Evolutionary conservation across 495 filamentous ascomycete genomes (phyloP).

Genomic region (Talaromyces thailandensis): DNA sequence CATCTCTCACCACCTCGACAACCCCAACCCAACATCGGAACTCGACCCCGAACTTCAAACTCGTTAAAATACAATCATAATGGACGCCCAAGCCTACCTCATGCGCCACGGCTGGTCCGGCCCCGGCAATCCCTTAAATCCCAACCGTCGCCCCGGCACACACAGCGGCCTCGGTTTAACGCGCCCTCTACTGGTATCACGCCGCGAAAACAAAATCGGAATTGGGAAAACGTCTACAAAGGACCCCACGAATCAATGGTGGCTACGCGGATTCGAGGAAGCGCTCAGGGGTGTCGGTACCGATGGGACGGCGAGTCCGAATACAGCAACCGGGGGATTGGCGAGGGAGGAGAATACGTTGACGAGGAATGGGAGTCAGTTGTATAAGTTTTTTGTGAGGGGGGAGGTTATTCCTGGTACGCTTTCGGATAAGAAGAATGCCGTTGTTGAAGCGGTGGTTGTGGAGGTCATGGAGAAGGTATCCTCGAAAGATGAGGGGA

Average conservation of each 20-base stretch:
- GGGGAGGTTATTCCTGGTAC: conserved; percentile 69
- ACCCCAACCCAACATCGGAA: neutral
- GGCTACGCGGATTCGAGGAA: conserved; percentile 72
- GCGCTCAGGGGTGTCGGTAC: conserved; percentile 55
- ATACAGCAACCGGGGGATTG: conserved; percentile 1
- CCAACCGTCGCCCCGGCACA: conserved; percentile 48
- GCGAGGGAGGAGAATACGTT: conserved; percentile 24
- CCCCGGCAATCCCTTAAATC: conserved; percentile 63
- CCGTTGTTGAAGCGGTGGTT: conserved; percentile 8
- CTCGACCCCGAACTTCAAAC: neutral
- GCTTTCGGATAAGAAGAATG: conserved; percentile 22
- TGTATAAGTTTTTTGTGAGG: conserved; percentile 76
- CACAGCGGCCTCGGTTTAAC: conserved; percentile 56
- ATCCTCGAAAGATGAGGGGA: conserved; percentile 13
- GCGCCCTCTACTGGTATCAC: conserved; percentile 57
- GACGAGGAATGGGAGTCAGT: conserved; percentile 35
- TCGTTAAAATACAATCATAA: conserved; percentile 15
- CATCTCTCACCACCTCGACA: neutral
- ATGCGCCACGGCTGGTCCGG: conserved; percentile 73
- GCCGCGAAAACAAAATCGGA: conserved; percentile 60
- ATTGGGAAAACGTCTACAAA: conserved; percentile 61
- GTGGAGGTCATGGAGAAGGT: conserved; percentile 9
- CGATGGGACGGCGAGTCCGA: conserved; percentile 28
- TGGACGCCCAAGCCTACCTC: conserved; percentile 64
- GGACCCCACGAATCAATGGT: conserved; percentile 64